Evolutionary conservation across 306 rosid genomes (phyloP).

Genomic region (Amphicarpaea edgeworthii): DNA sequence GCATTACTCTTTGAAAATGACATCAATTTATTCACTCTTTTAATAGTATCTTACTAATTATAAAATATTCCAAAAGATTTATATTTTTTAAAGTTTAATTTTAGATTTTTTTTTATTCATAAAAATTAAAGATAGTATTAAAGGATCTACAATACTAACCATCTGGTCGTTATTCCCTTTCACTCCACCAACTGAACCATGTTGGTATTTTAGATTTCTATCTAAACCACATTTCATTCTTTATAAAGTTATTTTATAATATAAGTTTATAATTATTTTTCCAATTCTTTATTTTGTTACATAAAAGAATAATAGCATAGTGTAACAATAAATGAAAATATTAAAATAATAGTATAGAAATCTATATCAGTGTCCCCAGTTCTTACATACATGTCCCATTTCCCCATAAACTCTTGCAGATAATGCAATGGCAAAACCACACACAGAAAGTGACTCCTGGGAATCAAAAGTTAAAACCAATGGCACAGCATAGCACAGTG

Average conservation of each 20-base stretch:
- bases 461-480: slow-evolving; percentile 48
- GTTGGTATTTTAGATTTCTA: no score
- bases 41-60: neutral
- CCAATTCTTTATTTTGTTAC: neutral
- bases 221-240: no score
- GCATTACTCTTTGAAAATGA: slow-evolving; percentile 35
- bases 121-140: no score
- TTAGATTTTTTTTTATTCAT: no score
- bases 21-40: neutral
- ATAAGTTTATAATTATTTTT: no score
- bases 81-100: no score
- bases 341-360: neutral
- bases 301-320: neutral
- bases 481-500: slow-evolving; percentile 44
- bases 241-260: no score
- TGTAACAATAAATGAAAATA: neutral
- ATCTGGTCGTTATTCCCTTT: no score
- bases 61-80: no score
- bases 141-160: no score
- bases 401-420: slow-evolving; percentile 49
- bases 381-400: slow-evolving; percentile 35
- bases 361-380: neutral
- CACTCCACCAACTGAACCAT: no score
- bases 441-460: slow-evolving; percentile 63
- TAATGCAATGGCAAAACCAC: slow-evolving; percentile 49